phyloP scores from a whole-genome alignment of 1,284 basidiomycete genomes.

The Leccinum cinnamomeum region DNA sequence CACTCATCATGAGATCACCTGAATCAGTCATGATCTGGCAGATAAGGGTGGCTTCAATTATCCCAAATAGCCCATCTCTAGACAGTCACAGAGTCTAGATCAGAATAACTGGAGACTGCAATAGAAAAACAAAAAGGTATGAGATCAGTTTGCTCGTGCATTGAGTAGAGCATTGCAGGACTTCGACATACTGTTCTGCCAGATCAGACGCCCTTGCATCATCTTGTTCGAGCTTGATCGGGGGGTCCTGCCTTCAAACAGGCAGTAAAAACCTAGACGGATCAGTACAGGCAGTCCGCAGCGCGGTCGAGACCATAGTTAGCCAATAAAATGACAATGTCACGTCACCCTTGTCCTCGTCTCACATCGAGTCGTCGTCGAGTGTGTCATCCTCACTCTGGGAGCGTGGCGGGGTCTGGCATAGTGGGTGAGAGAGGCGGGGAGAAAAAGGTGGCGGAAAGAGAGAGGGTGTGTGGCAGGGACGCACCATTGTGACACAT shows the following conservation, averaged over 20 bases:
- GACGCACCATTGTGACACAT: too few relatives aligned
- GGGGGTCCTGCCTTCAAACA: slow-evolving; percentile 96
- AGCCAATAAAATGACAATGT: too few relatives aligned
- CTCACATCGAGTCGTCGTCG: too few relatives aligned
- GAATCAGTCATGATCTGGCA: slow-evolving; percentile 78
- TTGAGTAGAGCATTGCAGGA: background rate
- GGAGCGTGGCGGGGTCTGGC: too few relatives aligned
- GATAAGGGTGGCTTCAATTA: slow-evolving; percentile 75
- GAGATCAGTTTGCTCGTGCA: background rate
- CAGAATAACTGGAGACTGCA: slow-evolving; percentile 77
- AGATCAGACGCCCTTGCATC: slow-evolving; percentile 73
- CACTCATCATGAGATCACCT: slow-evolving; percentile 88
- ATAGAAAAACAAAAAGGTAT: slow-evolving; percentile 11
- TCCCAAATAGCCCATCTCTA: slow-evolving; percentile 72
- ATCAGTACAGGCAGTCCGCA: too few relatives aligned
- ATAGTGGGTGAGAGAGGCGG: too few relatives aligned
- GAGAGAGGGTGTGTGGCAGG: too few relatives aligned
- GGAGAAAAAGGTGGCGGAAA: too few relatives aligned
- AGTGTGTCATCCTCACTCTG: too few relatives aligned
- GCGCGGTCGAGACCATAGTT: too few relatives aligned
- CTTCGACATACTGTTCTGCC: slow-evolving; percentile 51
- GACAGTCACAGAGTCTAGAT: slow-evolving; percentile 59
- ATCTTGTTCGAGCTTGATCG: slow-evolving; percentile 72
- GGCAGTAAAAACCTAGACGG: slow-evolving; percentile 64
- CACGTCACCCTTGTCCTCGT: background rate